Conservation (phyloP, 345 rosid genomes). For the Eucalyptus cloeziana region DNA sequence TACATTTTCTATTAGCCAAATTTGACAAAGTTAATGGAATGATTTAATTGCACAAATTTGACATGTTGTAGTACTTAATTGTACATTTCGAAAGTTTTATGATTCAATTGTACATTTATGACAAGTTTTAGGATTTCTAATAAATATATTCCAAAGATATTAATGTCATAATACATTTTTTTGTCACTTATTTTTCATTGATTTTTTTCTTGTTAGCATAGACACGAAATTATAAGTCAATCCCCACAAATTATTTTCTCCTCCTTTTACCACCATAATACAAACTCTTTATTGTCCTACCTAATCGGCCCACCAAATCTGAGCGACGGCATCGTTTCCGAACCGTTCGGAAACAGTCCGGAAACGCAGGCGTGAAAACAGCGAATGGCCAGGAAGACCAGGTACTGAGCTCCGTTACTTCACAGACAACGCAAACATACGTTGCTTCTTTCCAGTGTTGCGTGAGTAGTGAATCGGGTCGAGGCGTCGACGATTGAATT, state of each 20-base stretch:
- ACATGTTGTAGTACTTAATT: too few relatives aligned
- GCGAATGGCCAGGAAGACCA: not conserved
- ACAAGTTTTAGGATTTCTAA: too few relatives aligned
- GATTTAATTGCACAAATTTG: too few relatives aligned
- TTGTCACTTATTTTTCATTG: not conserved
- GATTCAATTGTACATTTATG: fast-evolving
- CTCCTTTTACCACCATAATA: not conserved
- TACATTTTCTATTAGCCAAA: too few relatives aligned
- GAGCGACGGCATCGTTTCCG: not conserved
- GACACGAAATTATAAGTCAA: not conserved
- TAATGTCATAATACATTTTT: not conserved
- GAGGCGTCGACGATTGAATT: too few relatives aligned
- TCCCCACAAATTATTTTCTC: not conserved
- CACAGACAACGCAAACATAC: not conserved
- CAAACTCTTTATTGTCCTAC: not conserved
- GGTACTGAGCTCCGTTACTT: not conserved
- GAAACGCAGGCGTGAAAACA: too few relatives aligned
- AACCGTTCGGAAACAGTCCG: not conserved
- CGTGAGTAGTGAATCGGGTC: too few relatives aligned
- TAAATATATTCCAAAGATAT: not conserved
- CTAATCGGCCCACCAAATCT: not conserved
- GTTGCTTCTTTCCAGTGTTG: too few relatives aligned
- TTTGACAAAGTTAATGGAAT: too few relatives aligned
- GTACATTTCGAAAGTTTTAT: too few relatives aligned
- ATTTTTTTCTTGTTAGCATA: not conserved